These are phyloP conservation scores for Fragaria iinumae DNA, from an alignment of 306 rosid genomes.

Conservation along the genomic window DNA sequence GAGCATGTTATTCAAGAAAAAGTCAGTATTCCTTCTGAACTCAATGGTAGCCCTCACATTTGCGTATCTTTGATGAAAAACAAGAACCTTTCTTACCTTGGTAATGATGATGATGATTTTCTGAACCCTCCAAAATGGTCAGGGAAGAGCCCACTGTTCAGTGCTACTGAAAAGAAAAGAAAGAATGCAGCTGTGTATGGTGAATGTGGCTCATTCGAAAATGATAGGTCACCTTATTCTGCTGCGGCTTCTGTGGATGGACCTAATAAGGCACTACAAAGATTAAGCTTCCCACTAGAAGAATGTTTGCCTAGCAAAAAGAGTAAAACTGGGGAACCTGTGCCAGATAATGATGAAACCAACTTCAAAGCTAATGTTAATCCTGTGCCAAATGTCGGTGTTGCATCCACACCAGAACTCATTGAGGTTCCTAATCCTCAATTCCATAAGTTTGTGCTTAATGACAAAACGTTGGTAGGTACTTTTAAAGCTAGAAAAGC, in stretches of 20 bases:
- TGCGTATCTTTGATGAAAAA: neutral
- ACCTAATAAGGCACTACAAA: constrained; percentile 16
- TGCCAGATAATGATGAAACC: constrained; percentile 31
- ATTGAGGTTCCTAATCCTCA: constrained; percentile 56
- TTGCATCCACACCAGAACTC: constrained; percentile 12
- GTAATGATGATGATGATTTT: constrained; percentile 33
- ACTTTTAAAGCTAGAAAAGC: constrained; percentile 39
- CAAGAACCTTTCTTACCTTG: neutral
- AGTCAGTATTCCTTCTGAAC: neutral
- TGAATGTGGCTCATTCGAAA: constrained; percentile 12
- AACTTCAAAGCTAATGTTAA: constrained; percentile 21
- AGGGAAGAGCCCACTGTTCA: constrained; percentile 25
- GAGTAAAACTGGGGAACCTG: constrained; percentile 30
- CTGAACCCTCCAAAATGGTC: constrained; percentile 39
- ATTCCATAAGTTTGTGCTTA: constrained; percentile 57
- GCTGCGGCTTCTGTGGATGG: constrained; percentile 22
- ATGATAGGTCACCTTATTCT: constrained; percentile 26
- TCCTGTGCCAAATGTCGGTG: constrained; percentile 26
- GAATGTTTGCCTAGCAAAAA: constrained; percentile 27
- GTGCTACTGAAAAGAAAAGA: constrained; percentile 22
- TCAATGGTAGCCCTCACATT: neutral
- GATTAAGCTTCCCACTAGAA: constrained; percentile 17
- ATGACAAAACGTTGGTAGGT: constrained; percentile 36
- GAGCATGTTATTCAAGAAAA: constrained; percentile 32
- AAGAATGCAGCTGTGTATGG: constrained; percentile 29